A percentile compares a stretch with the other conserved stretches of the same genome.
Evolutionary conservation across 768 basidiomycete species (phyloP).

Genomic region (Boletus rubescentipes): DNA sequence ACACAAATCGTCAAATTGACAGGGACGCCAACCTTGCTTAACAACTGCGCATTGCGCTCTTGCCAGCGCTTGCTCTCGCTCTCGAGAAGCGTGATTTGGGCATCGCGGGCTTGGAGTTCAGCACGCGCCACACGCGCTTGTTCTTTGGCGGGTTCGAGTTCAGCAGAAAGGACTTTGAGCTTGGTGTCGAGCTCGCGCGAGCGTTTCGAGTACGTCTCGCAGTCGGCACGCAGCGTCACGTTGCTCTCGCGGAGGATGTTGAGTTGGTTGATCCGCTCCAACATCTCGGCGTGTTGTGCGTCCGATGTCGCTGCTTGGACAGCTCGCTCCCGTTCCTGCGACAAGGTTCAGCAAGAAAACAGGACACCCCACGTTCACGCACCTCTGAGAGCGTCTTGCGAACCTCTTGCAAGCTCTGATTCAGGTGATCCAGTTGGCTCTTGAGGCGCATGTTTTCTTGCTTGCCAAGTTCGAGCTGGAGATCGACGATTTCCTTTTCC

Average conservation of each 20-base stretch:
- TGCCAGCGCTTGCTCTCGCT: constrained; percentile 82
- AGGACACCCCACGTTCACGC: constrained; percentile 8
- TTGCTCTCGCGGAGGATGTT: constrained; percentile 88
- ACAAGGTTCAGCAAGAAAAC: neutral
- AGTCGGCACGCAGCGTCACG: constrained; percentile 76
- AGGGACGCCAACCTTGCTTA: constrained; percentile 63
- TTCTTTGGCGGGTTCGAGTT: constrained; percentile 77
- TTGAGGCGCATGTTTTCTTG: constrained; percentile 75
- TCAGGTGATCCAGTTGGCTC: constrained; percentile 71
- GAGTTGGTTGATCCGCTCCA: constrained; percentile 84
- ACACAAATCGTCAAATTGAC: neutral
- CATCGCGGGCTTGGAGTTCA: constrained; percentile 69
- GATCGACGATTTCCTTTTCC: constrained; percentile 90
- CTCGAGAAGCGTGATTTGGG: constrained; percentile 68
- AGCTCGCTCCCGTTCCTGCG: constrained; percentile 78
- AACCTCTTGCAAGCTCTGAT: constrained; percentile 67
- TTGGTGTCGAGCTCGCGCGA: constrained; percentile 65
- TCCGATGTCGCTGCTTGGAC: constrained; percentile 69
- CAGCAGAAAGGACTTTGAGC: constrained; percentile 52
- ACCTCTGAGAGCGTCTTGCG: constrained; percentile 72
- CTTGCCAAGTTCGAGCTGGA: constrained; percentile 79
- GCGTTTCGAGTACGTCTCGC: constrained; percentile 67
- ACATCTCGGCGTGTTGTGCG: constrained; percentile 77
- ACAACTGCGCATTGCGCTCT: constrained; percentile 74
- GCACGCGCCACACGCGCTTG: constrained; percentile 64